These are phyloP conservation scores for Albophoma yamanashiensis DNA, from an alignment of 2,329 filamentous ascomycete genomes.

Conservation along the genomic window DNA sequence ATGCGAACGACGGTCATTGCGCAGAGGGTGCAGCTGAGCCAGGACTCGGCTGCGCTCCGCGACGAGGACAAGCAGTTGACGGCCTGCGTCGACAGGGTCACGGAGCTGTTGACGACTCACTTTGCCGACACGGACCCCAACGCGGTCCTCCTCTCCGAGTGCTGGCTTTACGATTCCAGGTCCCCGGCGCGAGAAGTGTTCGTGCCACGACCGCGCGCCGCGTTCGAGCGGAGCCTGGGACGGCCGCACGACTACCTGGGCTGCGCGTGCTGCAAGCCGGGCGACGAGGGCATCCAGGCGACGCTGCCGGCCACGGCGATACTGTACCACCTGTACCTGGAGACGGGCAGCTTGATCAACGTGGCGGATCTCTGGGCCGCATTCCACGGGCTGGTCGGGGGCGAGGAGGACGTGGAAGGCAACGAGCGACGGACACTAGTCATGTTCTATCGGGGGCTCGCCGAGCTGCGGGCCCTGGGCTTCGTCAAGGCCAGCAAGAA, in stretches of 20 bases:
- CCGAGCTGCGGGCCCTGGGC: slow-evolving; percentile 76
- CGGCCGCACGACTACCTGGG: slow-evolving; percentile 68
- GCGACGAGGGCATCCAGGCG: slow-evolving; percentile 38
- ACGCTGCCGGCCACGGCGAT: slow-evolving; percentile 62
- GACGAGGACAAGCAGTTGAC: slow-evolving; percentile 64
- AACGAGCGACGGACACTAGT: slow-evolving; percentile 53
- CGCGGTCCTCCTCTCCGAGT: slow-evolving; percentile 53
- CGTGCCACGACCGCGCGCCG: slow-evolving; percentile 58
- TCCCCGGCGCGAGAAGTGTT: slow-evolving; percentile 65
- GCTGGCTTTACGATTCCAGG: slow-evolving; percentile 65
- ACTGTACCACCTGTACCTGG: slow-evolving; percentile 68
- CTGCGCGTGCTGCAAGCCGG: slow-evolving; percentile 54
- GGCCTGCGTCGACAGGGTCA: slow-evolving; percentile 43
- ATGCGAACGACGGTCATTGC: slow-evolving; percentile 69
- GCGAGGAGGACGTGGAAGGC: slow-evolving; percentile 30
- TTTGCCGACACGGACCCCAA: slow-evolving; percentile 15
- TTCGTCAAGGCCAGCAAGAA: slow-evolving; percentile 84
- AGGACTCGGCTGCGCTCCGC: slow-evolving; percentile 60
- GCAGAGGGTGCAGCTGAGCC: slow-evolving; percentile 71
- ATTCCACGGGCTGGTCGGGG: slow-evolving; percentile 53
- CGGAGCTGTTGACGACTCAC: slow-evolving; percentile 13
- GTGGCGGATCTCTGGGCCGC: slow-evolving; percentile 71
- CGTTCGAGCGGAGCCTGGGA: slow-evolving; percentile 60
- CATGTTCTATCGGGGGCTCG: slow-evolving; percentile 74
- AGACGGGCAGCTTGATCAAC: slow-evolving; percentile 68